phyloP scores from a whole-genome alignment of 2,329 filamentous ascomycete species.

The Apiospora malaysiana region DNA sequence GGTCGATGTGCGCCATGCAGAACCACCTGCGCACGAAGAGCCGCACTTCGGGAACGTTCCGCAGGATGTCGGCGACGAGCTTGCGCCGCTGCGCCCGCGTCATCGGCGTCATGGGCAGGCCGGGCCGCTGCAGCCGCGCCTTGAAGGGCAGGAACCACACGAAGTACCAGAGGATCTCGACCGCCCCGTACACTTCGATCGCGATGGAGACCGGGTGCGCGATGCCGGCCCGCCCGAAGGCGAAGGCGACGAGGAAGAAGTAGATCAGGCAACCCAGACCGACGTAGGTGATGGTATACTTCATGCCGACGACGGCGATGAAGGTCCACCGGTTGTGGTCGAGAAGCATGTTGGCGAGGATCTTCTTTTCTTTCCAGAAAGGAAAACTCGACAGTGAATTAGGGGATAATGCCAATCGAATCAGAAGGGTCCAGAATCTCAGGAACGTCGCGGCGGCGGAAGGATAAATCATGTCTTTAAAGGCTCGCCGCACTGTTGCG shows the following conservation, averaged over 20 bases:
- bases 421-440: not conserved
- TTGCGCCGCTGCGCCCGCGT: constrained; percentile 25
- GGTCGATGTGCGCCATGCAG: constrained; percentile 27
- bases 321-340: constrained; percentile 20
- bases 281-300: constrained; percentile 18
- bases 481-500: not conserved
- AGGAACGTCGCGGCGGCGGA: not conserved
- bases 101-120: constrained; percentile 16
- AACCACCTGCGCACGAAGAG: constrained; percentile 29
- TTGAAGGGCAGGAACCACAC: constrained; percentile 30
- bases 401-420: not conserved
- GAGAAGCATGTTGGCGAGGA: constrained; percentile 19
- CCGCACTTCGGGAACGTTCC: constrained; percentile 26
- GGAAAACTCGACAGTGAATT: not conserved
- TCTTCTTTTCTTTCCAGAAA: not conserved
- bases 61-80: constrained; percentile 23
- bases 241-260: constrained; percentile 29
- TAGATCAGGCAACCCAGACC: constrained; percentile 29
- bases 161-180: constrained; percentile 31
- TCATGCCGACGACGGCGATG: not conserved
- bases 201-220: constrained; percentile 33
- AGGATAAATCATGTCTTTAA: not conserved
- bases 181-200: constrained; percentile 30
- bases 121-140: constrained; percentile 26
- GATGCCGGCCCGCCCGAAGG: constrained; percentile 32